phyloP scores from a whole-genome alignment of 306 rosid species.

The Pterocarpus santalinus region DNA sequence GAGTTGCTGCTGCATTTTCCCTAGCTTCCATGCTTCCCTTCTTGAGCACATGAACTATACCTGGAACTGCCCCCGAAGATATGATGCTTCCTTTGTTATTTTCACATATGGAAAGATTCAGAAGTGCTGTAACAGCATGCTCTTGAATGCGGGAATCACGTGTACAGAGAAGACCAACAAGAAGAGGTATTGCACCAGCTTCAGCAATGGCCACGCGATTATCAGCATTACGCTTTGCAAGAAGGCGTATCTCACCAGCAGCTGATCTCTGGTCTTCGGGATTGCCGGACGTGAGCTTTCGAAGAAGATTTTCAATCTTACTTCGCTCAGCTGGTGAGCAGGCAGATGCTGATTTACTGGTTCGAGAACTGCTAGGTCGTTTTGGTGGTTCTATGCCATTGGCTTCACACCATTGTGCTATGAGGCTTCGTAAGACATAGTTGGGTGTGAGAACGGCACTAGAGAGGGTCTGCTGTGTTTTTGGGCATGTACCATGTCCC shows the following conservation, averaged over 20 bases:
- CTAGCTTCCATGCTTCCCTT: slow-evolving; percentile 99
- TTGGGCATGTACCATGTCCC: slow-evolving; percentile 94
- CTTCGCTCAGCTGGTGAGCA: slow-evolving; percentile 83
- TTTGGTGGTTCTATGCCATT: slow-evolving; percentile 96
- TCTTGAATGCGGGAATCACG: slow-evolving; percentile 95
- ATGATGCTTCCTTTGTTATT: slow-evolving; percentile 89
- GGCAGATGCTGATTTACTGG: slow-evolving; percentile 70
- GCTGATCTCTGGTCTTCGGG: slow-evolving; percentile 92
- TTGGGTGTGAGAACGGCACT: slow-evolving; percentile 86
- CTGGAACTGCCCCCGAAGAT: slow-evolving; percentile 89
- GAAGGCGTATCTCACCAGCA: slow-evolving; percentile 95
- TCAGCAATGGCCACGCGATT: slow-evolving; percentile 99
- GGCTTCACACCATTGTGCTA: slow-evolving; percentile 97
- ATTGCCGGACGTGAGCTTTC: slow-evolving; percentile 69
- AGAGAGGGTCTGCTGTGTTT: slow-evolving; percentile 84
- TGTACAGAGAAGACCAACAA: slow-evolving; percentile 76
- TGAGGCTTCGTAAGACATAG: slow-evolving; percentile 91
- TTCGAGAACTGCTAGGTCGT: slow-evolving; percentile 73
- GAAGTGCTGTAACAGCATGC: slow-evolving; percentile 97
- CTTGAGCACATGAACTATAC: slow-evolving; percentile 88
- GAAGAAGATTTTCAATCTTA: slow-evolving; percentile 76
- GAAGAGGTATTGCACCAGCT: slow-evolving; percentile 97
- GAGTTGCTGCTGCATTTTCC: slow-evolving; percentile 99
- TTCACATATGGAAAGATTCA: slow-evolving; percentile 95
- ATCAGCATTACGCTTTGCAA: slow-evolving; percentile 96